phyloP scores from a whole-genome alignment of 495 filamentous ascomycete species.

The Physcia stellaris region DNA sequence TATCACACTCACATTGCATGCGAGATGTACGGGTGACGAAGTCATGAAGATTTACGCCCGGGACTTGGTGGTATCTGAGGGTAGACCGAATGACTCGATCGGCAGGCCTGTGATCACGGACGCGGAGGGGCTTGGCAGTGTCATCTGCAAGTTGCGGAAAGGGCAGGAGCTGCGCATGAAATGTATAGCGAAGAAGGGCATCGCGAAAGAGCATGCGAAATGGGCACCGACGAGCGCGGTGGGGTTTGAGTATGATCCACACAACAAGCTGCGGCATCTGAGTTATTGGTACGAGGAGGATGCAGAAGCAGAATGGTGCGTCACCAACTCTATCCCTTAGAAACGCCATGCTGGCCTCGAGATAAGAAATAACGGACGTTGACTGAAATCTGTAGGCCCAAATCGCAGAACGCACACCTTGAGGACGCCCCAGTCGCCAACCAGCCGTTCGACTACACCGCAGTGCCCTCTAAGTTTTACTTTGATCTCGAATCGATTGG shows the following conservation, averaged over 20 bases:
- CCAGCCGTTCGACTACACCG: constrained; percentile 83
- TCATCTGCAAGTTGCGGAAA: constrained; percentile 80
- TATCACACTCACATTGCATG: constrained; percentile 68
- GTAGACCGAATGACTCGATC: constrained; percentile 53
- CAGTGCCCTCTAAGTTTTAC: constrained; percentile 72
- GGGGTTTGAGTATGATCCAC: constrained; percentile 95
- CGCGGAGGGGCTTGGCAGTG: constrained; percentile 57
- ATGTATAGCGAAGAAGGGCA: constrained; percentile 94
- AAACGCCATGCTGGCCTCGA: neutral
- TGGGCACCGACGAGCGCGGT: constrained; percentile 87
- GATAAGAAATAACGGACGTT: neutral
- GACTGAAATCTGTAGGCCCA: constrained; percentile 45
- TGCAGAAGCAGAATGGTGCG: constrained; percentile 73
- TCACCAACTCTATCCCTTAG: neutral
- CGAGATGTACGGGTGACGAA: constrained; percentile 65
- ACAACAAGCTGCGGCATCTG: constrained; percentile 80
- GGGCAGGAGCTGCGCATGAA: constrained; percentile 78
- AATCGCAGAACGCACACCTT: constrained; percentile 71
- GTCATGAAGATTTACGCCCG: constrained; percentile 85
- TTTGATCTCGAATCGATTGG: constrained; percentile 85
- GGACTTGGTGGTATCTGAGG: constrained; percentile 55
- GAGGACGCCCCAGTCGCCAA: constrained; percentile 71
- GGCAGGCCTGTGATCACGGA: constrained; percentile 83
- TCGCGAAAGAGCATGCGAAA: constrained; percentile 96
- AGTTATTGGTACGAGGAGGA: constrained; percentile 91